phyloP scores from a whole-genome alignment of 2,329 filamentous ascomycete genomes.

The Incumbomyces delicatus region DNA sequence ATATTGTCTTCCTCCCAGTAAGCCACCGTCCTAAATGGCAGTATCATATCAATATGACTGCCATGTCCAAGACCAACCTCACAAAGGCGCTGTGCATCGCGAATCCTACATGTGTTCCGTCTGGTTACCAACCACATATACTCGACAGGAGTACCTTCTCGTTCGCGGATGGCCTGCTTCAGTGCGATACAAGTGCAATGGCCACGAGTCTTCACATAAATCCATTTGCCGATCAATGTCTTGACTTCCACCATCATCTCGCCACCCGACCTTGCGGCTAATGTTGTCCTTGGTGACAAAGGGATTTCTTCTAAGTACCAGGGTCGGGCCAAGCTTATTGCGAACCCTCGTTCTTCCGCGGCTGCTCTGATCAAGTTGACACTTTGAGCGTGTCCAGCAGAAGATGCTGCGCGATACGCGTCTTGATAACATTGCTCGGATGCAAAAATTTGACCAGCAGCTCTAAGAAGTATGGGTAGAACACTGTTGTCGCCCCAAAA shows the following conservation, averaged over 20 bases:
- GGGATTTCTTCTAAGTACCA: too few species aligned
- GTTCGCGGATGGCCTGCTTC: not conserved
- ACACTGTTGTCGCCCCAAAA: not conserved
- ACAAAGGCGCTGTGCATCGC: not conserved
- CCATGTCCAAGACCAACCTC: not conserved
- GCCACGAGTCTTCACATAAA: not conserved
- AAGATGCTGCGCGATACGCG: not conserved
- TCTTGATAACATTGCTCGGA: not conserved
- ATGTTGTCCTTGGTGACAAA: too few species aligned
- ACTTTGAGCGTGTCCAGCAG: not conserved
- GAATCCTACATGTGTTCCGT: too few species aligned
- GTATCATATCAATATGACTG: not conserved
- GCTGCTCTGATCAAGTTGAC: not conserved
- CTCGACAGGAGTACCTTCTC: not conserved
- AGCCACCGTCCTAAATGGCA: not conserved
- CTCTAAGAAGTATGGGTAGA: not conserved
- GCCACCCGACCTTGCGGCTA: not conserved
- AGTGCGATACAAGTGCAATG: not conserved
- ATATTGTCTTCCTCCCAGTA: not conserved
- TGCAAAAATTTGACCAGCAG: not conserved
- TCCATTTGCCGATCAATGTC: not conserved
- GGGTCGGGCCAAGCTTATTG: not conserved
- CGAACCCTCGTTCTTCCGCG: not conserved
- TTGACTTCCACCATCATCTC: not conserved
- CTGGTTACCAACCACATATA: too few species aligned